Conservation (phyloP, 805 yeast species). For the Jamesozyma rosinii region DNA sequence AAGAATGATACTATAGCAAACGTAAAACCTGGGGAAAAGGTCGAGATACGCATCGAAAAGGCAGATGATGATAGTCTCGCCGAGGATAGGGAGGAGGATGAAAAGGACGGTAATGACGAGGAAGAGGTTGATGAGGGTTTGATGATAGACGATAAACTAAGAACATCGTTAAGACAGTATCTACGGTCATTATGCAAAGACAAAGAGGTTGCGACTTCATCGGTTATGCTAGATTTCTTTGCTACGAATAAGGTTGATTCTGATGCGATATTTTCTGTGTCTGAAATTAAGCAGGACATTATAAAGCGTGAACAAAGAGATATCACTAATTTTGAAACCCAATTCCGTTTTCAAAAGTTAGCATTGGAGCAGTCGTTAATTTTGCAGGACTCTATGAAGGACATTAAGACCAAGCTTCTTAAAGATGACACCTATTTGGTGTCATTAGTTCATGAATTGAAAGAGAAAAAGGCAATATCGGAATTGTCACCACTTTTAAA, state of each 20-base stretch:
- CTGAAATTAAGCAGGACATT: slow-evolving; percentile 38
- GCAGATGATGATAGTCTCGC: slow-evolving; percentile 2
- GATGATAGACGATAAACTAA: slow-evolving; percentile 63
- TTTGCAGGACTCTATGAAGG: slow-evolving; percentile 48
- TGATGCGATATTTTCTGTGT: slow-evolving; percentile 2
- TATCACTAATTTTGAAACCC: slow-evolving; percentile 47
- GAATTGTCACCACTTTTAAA: slow-evolving; percentile 59
- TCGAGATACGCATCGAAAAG: background rate
- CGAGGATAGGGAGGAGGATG: slow-evolving; percentile 3
- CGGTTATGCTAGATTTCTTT: slow-evolving; percentile 46
- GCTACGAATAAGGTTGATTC: slow-evolving; percentile 31
- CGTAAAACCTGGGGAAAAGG: background rate
- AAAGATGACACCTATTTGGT: slow-evolving; percentile 46
- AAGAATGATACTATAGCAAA: background rate
- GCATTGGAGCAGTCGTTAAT: slow-evolving; percentile 49
- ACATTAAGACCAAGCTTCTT: slow-evolving; percentile 47
- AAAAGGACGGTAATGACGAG: slow-evolving; percentile 8
- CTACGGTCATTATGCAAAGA: slow-evolving; percentile 44
- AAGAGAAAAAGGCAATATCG: slow-evolving; percentile 39
- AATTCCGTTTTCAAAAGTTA: slow-evolving; percentile 62
- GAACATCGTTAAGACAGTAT: slow-evolving; percentile 72
- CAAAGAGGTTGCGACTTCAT: slow-evolving; percentile 47
- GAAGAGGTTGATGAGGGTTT: slow-evolving; percentile 18
- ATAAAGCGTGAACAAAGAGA: slow-evolving; percentile 54
- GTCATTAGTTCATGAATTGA: slow-evolving; percentile 57